Evolutionary conservation across 1,139 yeast species (phyloP), one percentile per base, ranked within the genome.

Genomic region (Suhomyces coccinellae): DNA sequence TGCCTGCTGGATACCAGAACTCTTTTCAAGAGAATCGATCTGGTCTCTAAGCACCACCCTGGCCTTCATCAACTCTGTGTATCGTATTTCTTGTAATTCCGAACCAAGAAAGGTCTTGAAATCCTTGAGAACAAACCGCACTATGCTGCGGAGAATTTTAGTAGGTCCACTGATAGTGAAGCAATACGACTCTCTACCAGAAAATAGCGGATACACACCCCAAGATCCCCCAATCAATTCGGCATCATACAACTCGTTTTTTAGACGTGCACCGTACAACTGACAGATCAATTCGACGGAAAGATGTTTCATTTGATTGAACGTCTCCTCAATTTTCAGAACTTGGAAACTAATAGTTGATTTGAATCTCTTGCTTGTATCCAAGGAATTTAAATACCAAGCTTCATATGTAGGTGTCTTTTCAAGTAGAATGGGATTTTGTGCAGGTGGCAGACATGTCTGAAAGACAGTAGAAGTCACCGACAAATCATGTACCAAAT

Each of bases 141-240:
- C 46, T 1, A 73, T 62, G 3, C 52, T 48, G 2, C 47, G 40
- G 12, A 79, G 62, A 2, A 77, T 77, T 17, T 62, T 60, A 0
- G 59, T 54, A 16, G 76, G 72, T 0, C 90, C 90, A 36, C 74
- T 64, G 1, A 82, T 55, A 5, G 74, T 75, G 32, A 84, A 53
- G 0, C 75, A 60, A 7, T 84, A 56, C 6, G 82, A 73, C 1
- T 73, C 69, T 37, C 73, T 77, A 7, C 83, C 81, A 47, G 75
- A 73, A 17, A 66, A 51, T 4, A 83, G 76, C 0, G 87, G 75
- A 33, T 62, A 67, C 0, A 83, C 49, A 16, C 77, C 80, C 79
- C 84, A 84, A 0, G 77, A 63, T 52, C 72, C 82, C 3, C 82
- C 79, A 11, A 81, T 50, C 20, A 69, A 55, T 46, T 81, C 79